Percentiles rank a stretch among this genome's conserved stretches.
phyloP scores from a whole-genome alignment of 2,329 filamentous ascomycete genomes.

The Metarhizium sp. region DNA sequence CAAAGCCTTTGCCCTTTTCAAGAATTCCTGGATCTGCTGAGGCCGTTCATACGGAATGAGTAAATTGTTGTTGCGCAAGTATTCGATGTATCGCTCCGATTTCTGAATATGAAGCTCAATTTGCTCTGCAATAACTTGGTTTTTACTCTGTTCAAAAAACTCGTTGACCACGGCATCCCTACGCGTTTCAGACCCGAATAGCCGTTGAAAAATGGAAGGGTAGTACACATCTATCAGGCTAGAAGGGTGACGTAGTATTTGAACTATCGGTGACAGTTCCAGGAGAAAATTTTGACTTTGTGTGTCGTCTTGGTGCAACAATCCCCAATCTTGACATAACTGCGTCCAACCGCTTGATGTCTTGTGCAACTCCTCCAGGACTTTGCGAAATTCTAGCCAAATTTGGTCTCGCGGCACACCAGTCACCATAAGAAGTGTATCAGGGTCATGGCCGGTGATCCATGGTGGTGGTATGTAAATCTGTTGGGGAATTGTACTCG shows the following conservation, averaged over 20 bases:
- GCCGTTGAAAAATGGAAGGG: background rate
- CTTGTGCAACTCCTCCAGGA: background rate
- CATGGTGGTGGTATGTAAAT: constrained; percentile 12
- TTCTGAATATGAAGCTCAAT: no score
- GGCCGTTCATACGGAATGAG: no score
- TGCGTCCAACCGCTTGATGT: background rate
- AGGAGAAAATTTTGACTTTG: background rate
- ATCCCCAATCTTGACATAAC: background rate
- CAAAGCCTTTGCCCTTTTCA: no score
- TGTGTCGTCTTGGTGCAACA: background rate
- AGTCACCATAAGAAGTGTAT: background rate
- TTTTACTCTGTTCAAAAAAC: no score
- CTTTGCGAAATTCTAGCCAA: background rate
- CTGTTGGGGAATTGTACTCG: constrained; percentile 8
- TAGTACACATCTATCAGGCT: background rate
- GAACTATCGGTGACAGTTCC: background rate
- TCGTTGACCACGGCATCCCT: no score
- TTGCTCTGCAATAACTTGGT: no score
- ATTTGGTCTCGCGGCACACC: background rate
- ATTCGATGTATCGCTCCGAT: no score
- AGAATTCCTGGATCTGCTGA: no score
- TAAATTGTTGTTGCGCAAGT: no score
- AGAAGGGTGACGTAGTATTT: background rate
- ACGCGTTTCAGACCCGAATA: background rate
- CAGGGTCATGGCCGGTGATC: constrained; percentile 7